These are phyloP conservation scores for Cytospora paraplurivora DNA, from an alignment of 2,329 filamentous ascomycete genomes.

Conservation along the genomic window DNA sequence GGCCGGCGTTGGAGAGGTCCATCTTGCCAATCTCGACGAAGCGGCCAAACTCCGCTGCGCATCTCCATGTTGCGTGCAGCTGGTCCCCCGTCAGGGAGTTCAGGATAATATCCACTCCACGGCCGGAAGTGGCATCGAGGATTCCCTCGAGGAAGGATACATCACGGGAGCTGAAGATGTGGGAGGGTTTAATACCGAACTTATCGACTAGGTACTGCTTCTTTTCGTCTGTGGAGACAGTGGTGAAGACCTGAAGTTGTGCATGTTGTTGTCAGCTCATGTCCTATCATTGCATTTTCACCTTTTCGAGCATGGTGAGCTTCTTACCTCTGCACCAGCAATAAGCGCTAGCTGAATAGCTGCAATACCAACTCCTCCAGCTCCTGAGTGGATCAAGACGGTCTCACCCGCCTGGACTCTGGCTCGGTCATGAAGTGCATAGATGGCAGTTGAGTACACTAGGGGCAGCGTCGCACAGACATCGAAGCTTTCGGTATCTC, in stretches of 20 bases:
- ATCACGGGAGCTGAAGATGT: slow-evolving; percentile 37
- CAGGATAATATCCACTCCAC: slow-evolving; percentile 32
- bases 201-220: not conserved
- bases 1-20: slow-evolving; percentile 37
- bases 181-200: slow-evolving; percentile 30
- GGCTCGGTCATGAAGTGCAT: slow-evolving; percentile 32
- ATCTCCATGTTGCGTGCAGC: slow-evolving; percentile 31
- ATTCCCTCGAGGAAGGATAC: slow-evolving; percentile 32
- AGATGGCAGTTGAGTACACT: slow-evolving; percentile 34
- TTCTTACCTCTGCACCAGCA: slow-evolving; percentile 28
- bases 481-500: slow-evolving; percentile 28
- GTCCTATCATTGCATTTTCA: too few species aligned
- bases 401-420: slow-evolving; percentile 29
- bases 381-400: slow-evolving; percentile 33
- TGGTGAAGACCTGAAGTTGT: slow-evolving; percentile 39
- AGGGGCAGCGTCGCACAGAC: slow-evolving; percentile 26
- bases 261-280: too few species aligned
- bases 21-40: slow-evolving; percentile 37
- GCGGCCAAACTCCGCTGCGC: slow-evolving; percentile 3
- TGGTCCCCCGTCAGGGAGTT: slow-evolving; percentile 31
- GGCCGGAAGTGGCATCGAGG: slow-evolving; percentile 30
- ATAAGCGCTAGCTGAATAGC: not conserved
- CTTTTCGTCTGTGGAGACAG: slow-evolving; percentile 34
- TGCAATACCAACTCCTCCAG: slow-evolving; percentile 23
- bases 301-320: too few species aligned